Base-by-base conservation (phyloP, 2,329 filamentous ascomycete species). In the Aspergillaceae sp. region DNA sequence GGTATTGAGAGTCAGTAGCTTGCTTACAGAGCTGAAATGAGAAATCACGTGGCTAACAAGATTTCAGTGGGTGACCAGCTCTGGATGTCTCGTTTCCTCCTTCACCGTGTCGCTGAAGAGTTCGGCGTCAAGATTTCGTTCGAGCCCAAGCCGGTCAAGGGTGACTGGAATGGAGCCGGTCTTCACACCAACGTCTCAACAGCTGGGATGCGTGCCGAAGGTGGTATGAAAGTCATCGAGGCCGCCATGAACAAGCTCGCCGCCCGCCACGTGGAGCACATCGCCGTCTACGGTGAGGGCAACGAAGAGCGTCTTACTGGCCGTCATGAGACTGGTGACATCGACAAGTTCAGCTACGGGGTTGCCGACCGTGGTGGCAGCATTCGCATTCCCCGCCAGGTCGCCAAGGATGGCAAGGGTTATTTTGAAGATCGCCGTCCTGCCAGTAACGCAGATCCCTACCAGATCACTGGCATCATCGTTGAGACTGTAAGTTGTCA, bases 141-240 rank as follows among this genome's bases (percentile, higher is more conserved):
- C 69, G 81, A 90, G 64, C 92, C 92, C 67, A 98, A 98, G 82
- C 91, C 91, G 56, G 90, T 97, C 56, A 82, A 83, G 48, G 91
- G 91, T 63, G 85, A 94, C 76, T 97, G 92, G 91, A 97, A 97
- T 77, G 92, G 91, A 63, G 88, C 88, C 50, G 88, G 88, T 71
- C 83, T 95, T 43, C 89, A 94, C 80, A 84, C 77, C 77, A 94
- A 97, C 81, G 92, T 96, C 69, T 94, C 87, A 41, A 91, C 87
- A 61, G 80, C 84, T 69, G 82, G 84, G 60, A 98, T 92, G 80
- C 88, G 92, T 62, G 77, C 76, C 46, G 88, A 95, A 56, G 90
- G 90, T 61, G 92, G 92, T 67, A 92, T 97, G 84, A 94, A 94
- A 82, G 73, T 80, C 71, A 98, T 98, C 56, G 90, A 97, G 71